phyloP scores from a whole-genome alignment of 257 asterid genomes.

The Solanum lycopersicoides region DNA sequence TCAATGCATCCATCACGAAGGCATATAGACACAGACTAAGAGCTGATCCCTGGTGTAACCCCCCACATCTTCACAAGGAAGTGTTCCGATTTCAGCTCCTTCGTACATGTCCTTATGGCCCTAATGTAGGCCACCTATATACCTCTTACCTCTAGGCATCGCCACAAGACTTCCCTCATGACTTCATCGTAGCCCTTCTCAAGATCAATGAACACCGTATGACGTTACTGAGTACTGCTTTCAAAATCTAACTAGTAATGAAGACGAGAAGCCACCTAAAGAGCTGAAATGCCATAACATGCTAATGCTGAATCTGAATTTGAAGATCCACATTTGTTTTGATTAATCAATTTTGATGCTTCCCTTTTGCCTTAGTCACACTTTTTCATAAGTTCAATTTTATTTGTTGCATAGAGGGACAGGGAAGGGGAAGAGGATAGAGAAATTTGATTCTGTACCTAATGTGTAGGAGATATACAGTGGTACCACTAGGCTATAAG shows the following conservation, averaged over 20 bases:
- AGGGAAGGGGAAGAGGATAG: neutral
- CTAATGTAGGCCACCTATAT: neutral
- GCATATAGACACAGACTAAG: neutral
- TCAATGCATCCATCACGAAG: neutral
- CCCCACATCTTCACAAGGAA: neutral
- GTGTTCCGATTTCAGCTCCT: neutral
- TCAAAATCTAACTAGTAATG: neutral
- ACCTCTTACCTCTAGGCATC: neutral
- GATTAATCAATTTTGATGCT: neutral
- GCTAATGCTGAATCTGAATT: neutral
- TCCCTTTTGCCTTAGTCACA: neutral
- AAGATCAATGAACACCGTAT: neutral
- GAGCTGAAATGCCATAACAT: neutral
- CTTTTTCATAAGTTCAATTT: neutral
- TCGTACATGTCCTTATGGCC: neutral
- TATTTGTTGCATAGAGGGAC: neutral
- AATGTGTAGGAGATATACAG: neutral
- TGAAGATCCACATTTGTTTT: neutral
- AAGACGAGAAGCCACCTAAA: neutral
- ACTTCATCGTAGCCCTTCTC: neutral
- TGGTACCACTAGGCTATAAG: neutral
- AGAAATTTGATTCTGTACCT: neutral
- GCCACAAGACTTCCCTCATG: neutral
- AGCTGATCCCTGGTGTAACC: neutral
- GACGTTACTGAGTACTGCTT: neutral